phyloP scores from a whole-genome alignment of 2,329 filamentous ascomycete species.

The Zymoseptoria crescenta region DNA sequence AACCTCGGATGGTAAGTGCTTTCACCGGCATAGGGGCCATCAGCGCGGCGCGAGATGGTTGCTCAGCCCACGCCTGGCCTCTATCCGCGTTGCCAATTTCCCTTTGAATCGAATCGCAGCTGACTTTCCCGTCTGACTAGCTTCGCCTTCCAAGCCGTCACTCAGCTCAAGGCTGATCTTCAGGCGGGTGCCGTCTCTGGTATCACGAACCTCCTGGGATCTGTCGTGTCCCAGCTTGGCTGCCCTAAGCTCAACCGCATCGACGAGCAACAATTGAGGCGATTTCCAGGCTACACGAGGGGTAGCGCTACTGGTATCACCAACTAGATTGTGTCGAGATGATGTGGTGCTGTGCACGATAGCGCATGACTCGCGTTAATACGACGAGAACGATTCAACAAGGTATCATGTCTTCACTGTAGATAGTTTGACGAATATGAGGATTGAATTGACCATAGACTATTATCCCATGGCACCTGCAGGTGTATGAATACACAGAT shows the following conservation, averaged over 20 bases:
- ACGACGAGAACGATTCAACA: background rate
- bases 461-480: background rate
- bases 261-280: slow-evolving; percentile 21
- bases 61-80: too few relatives aligned
- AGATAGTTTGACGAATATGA: background rate
- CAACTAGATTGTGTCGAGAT: background rate
- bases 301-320: background rate
- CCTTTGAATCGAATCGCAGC: too few relatives aligned
- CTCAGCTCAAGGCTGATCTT: slow-evolving; percentile 29
- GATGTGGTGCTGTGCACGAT: background rate
- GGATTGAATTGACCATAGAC: background rate
- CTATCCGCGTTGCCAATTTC: too few relatives aligned
- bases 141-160: slow-evolving; percentile 30
- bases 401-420: background rate
- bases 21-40: too few relatives aligned
- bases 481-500: background rate
- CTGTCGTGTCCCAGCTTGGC: slow-evolving; percentile 14
- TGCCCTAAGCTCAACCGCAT: slow-evolving; percentile 24
- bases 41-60: too few relatives aligned
- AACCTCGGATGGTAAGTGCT: slow-evolving; percentile 26
- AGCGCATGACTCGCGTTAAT: background rate
- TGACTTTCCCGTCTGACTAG: too few relatives aligned
- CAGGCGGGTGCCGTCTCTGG: slow-evolving; percentile 1
- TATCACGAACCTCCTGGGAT: slow-evolving; percentile 9
- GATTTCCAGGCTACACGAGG: slow-evolving; percentile 23